Evolutionary conservation across 345 rosid species (phyloP).

Genomic region (Eucalyptus camaldulensis): DNA sequence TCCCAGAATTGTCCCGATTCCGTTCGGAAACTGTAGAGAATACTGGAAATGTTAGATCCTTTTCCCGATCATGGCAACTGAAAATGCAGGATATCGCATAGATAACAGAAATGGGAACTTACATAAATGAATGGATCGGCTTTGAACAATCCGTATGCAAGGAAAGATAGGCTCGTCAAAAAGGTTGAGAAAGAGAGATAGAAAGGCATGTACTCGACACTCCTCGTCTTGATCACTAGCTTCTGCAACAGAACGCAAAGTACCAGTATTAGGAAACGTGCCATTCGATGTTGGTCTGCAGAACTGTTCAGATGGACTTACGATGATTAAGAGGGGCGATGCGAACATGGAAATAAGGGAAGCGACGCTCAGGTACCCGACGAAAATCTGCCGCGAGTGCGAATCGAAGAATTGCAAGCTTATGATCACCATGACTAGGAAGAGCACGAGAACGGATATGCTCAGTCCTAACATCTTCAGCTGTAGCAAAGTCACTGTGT

Average conservation of each 20-base stretch:
- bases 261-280: accelerated
- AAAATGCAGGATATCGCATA: neutral
- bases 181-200: conserved; percentile 38
- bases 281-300: neutral
- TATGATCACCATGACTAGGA: conserved; percentile 1
- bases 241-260: conserved; percentile 1
- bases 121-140: conserved; percentile 29
- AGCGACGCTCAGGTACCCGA: conserved; percentile 38
- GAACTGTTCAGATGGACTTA: conserved; percentile 1
- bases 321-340: conserved; percentile 34
- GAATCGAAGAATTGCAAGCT: neutral
- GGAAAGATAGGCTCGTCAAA: conserved; percentile 38
- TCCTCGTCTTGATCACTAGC: conserved; percentile 25
- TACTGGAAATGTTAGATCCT: neutral
- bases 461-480: conserved; percentile 29
- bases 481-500: neutral
- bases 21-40: conserved; percentile 28
- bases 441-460: conserved; percentile 6
- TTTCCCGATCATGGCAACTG: neutral
- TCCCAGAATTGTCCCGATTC: conserved; percentile 35
- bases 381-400: neutral
- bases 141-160: conserved; percentile 21
- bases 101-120: neutral
- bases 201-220: conserved; percentile 47
- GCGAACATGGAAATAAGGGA: conserved; percentile 44